phyloP scores from a whole-genome alignment of 345 rosid genomes.

The Arabidopsis suecica region DNA sequence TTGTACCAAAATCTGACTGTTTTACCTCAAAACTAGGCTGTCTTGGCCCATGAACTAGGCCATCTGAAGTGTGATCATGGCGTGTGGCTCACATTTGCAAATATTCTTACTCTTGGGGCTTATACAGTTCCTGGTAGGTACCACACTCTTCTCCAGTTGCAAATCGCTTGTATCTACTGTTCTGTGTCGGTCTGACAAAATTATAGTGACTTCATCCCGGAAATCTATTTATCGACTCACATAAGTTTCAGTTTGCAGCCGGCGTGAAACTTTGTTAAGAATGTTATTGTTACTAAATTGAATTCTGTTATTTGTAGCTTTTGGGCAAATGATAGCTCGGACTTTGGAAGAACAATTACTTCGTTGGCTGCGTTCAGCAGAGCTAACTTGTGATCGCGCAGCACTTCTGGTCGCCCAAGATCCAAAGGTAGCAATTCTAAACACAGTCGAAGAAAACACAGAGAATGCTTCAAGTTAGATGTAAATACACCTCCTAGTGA shows the following conservation, averaged over 20 bases:
- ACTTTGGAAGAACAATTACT: constrained; percentile 86
- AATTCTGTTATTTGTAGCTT: constrained; percentile 51
- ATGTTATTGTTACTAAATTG: constrained; percentile 21
- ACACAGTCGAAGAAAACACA: not conserved
- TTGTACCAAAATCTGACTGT: constrained; percentile 21
- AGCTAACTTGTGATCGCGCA: constrained; percentile 96
- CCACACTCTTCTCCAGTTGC: not conserved
- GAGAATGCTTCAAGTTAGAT: not conserved
- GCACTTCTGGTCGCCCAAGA: constrained; percentile 98
- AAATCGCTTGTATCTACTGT: not conserved
- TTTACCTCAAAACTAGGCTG: constrained; percentile 63
- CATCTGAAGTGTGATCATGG: constrained; percentile 98
- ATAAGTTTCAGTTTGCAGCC: not conserved
- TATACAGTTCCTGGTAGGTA: constrained; percentile 84
- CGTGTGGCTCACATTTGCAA: constrained; percentile 97
- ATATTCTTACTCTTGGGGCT: constrained; percentile 92
- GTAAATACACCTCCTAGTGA: constrained; percentile 26
- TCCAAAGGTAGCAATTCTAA: constrained; percentile 65
- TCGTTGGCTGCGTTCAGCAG: constrained; percentile 93
- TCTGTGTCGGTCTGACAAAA: not conserved
- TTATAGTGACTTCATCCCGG: not conserved
- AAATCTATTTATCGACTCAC: not conserved
- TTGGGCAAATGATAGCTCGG: constrained; percentile 86
- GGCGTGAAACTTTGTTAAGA: not conserved
- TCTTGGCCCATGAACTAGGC: constrained; percentile 96